Conservation (phyloP, 1,284 basidiomycete genomes). For the Takashimella koratensis region DNA sequence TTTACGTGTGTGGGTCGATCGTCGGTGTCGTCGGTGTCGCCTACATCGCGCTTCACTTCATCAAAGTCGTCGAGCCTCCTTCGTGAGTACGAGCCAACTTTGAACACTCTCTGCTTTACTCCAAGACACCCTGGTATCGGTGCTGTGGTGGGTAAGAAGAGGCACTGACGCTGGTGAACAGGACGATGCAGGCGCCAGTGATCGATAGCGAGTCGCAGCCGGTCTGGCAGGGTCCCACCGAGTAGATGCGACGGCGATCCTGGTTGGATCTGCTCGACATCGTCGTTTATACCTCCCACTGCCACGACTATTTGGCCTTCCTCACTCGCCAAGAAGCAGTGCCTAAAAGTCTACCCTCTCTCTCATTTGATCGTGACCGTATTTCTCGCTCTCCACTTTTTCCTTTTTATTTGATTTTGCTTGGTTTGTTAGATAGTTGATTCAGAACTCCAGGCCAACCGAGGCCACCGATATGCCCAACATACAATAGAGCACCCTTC, state of each 20-base stretch:
- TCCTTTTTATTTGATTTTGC: too few species aligned
- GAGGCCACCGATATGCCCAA: too few species aligned
- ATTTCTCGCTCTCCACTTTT: too few species aligned
- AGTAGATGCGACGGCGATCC: constrained; percentile 10
- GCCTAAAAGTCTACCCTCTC: too few species aligned
- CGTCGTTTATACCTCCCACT: too few species aligned
- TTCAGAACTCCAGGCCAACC: too few species aligned
- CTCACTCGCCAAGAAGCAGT: too few species aligned
- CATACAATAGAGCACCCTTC: too few species aligned
- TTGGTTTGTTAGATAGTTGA: too few species aligned
- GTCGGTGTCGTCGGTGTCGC: constrained; percentile 41
- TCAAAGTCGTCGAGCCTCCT: constrained; percentile 43
- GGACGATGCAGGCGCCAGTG: constrained; percentile 35
- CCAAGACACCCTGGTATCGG: too few species aligned
- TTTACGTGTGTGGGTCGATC: constrained; percentile 45
- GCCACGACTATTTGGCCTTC: too few species aligned
- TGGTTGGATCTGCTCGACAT: neutral
- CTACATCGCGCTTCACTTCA: constrained; percentile 45
- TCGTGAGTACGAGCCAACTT: constrained; percentile 38
- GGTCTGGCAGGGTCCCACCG: constrained; percentile 39
- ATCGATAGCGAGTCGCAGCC: constrained; percentile 35
- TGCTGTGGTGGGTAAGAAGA: neutral
- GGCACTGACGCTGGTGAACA: constrained; percentile 6
- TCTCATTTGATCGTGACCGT: too few species aligned
- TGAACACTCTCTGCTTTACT: neutral